Conservation (phyloP, 2,329 filamentous ascomycete species). For the Sporothrix luriei region DNA sequence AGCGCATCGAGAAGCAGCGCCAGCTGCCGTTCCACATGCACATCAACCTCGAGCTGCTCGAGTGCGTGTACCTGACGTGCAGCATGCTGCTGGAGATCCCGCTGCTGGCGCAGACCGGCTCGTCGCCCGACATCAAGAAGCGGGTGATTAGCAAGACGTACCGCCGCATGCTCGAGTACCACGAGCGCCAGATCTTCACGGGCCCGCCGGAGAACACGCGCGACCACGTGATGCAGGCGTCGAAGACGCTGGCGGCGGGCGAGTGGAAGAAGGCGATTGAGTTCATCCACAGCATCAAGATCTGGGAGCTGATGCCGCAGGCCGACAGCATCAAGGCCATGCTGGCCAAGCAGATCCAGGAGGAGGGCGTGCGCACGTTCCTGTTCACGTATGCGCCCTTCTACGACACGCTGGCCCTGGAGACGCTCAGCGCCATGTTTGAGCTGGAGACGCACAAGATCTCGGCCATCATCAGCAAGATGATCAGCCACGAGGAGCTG, state of each 20-base stretch:
- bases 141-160: conserved; percentile 99
- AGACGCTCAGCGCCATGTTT: conserved; percentile 89
- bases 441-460: conserved; percentile 91
- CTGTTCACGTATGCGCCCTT: conserved; percentile 99
- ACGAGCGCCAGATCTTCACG: conserved; percentile 98
- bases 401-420: conserved; percentile 92
- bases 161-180: conserved; percentile 98
- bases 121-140: conserved; percentile 95
- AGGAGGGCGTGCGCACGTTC: conserved; percentile 96
- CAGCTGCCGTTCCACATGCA: conserved; percentile 99
- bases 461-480: conserved; percentile 93
- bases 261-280: conserved; percentile 97
- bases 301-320: conserved; percentile 97
- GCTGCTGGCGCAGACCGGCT: conserved; percentile 92
- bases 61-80: conserved; percentile 98
- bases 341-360: conserved; percentile 97
- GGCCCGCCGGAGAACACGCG: conserved; percentile 98
- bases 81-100: conserved; percentile 99
- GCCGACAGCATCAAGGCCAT: conserved; percentile 92
- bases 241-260: conserved; percentile 91
- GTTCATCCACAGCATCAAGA: conserved; percentile 98
- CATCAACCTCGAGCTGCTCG: conserved; percentile 97
- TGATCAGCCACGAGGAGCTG: conserved; percentile 99
- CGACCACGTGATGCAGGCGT: conserved; percentile 98
- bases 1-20: conserved; percentile 93